Evolutionary conservation across 2,329 filamentous ascomycete species (phyloP).

Genomic region (Diaporthe velutina): DNA sequence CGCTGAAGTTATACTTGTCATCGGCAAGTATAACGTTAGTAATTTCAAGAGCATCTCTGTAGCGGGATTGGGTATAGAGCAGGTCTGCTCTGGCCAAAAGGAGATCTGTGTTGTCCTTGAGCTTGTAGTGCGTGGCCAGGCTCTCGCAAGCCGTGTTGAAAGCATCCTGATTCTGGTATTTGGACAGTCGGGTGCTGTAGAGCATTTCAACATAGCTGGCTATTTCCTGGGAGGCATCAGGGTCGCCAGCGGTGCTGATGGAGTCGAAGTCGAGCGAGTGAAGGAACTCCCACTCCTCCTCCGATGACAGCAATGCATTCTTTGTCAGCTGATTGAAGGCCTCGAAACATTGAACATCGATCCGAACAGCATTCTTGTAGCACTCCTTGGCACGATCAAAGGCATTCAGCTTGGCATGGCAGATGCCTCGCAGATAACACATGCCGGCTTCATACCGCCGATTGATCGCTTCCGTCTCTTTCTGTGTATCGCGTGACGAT

Average conservation of each 20-base stretch:
- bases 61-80: conserved; percentile 94
- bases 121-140: conserved; percentile 92
- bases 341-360: conserved; percentile 98
- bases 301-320: conserved; percentile 88
- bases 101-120: conserved; percentile 88
- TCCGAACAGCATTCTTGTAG: conserved; percentile 96
- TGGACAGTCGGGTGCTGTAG: conserved; percentile 94
- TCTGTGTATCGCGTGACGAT: conserved; percentile 44
- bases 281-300: conserved; percentile 91
- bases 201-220: conserved; percentile 95
- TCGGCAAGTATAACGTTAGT: conserved; percentile 85
- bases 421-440: conserved; percentile 94
- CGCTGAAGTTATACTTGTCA: conserved; percentile 89
- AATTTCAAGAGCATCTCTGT: conserved; percentile 84
- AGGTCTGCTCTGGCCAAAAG: conserved; percentile 91
- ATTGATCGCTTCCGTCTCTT: conserved; percentile 77
- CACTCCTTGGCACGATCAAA: conserved; percentile 98
- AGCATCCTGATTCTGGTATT: conserved; percentile 88
- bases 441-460: conserved; percentile 94
- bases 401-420: conserved; percentile 96
- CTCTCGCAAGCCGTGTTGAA: conserved; percentile 91
- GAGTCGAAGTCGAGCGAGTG: conserved; percentile 92
- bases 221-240: conserved; percentile 79
- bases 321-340: conserved; percentile 98
- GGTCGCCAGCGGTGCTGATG: conserved; percentile 75